Percentiles rank a stretch among this genome's conserved stretches.
Evolutionary conservation across 2,329 filamentous ascomycete genomes (phyloP).

Genomic region (Colletotrichum cereale): DNA sequence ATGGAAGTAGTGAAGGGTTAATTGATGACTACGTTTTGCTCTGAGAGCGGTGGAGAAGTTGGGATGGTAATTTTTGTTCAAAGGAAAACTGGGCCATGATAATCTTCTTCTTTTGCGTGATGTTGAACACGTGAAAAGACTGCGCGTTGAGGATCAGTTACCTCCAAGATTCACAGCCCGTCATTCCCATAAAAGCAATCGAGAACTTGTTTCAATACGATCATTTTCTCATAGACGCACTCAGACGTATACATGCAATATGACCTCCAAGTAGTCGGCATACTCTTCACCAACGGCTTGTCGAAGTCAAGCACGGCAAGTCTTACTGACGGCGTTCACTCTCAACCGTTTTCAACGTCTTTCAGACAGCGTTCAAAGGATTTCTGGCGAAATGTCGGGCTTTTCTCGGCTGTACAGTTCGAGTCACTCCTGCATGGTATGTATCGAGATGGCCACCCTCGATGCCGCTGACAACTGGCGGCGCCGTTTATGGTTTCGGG

Average conservation of each 20-base stretch:
- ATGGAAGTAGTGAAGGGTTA: conserved; percentile 48
- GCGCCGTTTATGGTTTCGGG: too few species aligned
- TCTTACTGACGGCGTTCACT: conserved; percentile 36
- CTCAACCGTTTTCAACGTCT: conserved; percentile 38
- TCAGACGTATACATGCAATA: conserved; percentile 11
- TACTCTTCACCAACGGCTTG: conserved; percentile 10
- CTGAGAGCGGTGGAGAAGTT: too few species aligned
- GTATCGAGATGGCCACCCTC: too few species aligned
- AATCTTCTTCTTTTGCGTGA: neutral
- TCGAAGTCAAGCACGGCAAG: conserved; percentile 25
- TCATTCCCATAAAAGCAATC: too few species aligned
- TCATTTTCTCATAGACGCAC: too few species aligned
- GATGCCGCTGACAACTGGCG: too few species aligned
- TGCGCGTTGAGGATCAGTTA: too few species aligned
- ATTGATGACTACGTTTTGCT: neutral
- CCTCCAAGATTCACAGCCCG: too few species aligned
- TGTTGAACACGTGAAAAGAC: too few species aligned
- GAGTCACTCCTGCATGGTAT: conserved; percentile 47
- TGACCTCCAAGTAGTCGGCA: too few species aligned
- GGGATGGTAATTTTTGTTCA: neutral
- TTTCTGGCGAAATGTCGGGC: conserved; percentile 43
- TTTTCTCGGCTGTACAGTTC: conserved; percentile 44
- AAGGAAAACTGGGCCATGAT: neutral
- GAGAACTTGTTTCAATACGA: too few species aligned
- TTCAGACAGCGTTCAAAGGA: conserved; percentile 40